phyloP scores from a whole-genome alignment of 2,329 filamentous ascomycete genomes.

The Clarireedia monteithiana region DNA sequence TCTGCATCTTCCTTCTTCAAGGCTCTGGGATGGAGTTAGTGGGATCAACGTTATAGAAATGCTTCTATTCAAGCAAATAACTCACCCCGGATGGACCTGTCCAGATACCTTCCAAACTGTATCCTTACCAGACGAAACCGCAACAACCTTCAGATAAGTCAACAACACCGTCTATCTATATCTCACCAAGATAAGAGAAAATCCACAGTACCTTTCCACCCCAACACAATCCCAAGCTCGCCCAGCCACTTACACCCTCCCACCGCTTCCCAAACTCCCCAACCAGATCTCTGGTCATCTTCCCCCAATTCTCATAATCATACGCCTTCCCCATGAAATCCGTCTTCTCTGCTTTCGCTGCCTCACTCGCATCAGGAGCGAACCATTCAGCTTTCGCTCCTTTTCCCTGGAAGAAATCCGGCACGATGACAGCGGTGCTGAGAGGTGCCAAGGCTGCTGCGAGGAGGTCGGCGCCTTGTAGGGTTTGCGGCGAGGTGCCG shows the following conservation, averaged over 20 bases:
- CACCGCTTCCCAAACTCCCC: conserved; percentile 34
- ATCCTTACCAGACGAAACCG: conserved; percentile 12
- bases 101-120: conserved; percentile 20
- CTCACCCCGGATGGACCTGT: conserved; percentile 23
- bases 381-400: conserved; percentile 38
- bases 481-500: conserved; percentile 59
- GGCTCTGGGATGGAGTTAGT: conserved; percentile 2
- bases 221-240: conserved; percentile 23
- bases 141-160: conserved; percentile 12
- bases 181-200: not conserved
- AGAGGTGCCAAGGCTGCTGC: conserved; percentile 43
- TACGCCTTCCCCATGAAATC: conserved; percentile 1
- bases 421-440: conserved; percentile 60
- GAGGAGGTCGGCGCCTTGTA: conserved; percentile 62
- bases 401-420: conserved; percentile 75
- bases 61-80: not conserved
- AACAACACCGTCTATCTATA: not conserved
- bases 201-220: conserved; percentile 22
- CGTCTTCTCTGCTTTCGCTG: conserved; percentile 30
- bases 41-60: not conserved
- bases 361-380: conserved; percentile 42
- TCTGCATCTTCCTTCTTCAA: conserved; percentile 34
- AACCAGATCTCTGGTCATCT: conserved; percentile 28
- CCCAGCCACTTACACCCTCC: conserved; percentile 41
- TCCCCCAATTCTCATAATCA: conserved; percentile 1